phyloP scores from a whole-genome alignment of 2,329 filamentous ascomycete species.

The Neonectria magnoliae region DNA sequence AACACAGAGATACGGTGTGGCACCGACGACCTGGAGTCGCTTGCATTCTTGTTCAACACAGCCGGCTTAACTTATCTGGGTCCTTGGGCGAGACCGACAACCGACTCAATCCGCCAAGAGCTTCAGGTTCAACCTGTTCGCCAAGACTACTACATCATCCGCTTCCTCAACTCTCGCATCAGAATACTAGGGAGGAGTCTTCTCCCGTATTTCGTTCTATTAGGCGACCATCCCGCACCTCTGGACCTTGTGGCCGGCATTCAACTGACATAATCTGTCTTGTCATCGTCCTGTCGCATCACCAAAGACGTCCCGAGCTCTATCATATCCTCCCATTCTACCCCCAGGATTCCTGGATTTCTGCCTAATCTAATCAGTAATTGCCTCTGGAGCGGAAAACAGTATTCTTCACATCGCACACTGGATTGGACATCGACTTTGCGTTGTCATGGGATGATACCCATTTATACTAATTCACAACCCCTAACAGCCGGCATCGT shows the following conservation, averaged over 20 bases:
- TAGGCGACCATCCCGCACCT: conserved; percentile 25
- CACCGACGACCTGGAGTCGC: conserved; percentile 32
- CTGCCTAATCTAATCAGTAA: conserved; percentile 38
- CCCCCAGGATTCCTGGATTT: conserved; percentile 17
- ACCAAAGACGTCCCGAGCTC: conserved; percentile 25
- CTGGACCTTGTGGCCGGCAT: conserved; percentile 29
- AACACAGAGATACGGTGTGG: conserved; percentile 24
- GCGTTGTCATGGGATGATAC: conserved; percentile 31
- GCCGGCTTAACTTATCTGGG: conserved; percentile 27
- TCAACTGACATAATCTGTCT: conserved; percentile 34
- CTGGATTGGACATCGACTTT: conserved; percentile 13
- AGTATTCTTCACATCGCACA: conserved; percentile 22
- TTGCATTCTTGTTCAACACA: conserved; percentile 21
- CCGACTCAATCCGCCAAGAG: conserved; percentile 36
- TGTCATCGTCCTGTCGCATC: conserved; percentile 26
- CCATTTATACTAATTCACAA: conserved; percentile 26
- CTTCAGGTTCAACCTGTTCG: conserved; percentile 31
- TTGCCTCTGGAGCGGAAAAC: conserved; percentile 32
- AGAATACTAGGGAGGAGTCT: conserved; percentile 31
- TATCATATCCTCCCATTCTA: conserved; percentile 7
- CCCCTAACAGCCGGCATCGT: conserved; percentile 22
- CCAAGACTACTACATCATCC: conserved; percentile 27
- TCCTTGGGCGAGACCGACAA: conserved; percentile 34
- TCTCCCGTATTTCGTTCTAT: conserved; percentile 30
- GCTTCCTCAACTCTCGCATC: conserved; percentile 25